These are phyloP conservation scores for Chytridiales sp. DNA, from an alignment of 371 early-diverging fungal species.

Conservation along the genomic window DNA sequence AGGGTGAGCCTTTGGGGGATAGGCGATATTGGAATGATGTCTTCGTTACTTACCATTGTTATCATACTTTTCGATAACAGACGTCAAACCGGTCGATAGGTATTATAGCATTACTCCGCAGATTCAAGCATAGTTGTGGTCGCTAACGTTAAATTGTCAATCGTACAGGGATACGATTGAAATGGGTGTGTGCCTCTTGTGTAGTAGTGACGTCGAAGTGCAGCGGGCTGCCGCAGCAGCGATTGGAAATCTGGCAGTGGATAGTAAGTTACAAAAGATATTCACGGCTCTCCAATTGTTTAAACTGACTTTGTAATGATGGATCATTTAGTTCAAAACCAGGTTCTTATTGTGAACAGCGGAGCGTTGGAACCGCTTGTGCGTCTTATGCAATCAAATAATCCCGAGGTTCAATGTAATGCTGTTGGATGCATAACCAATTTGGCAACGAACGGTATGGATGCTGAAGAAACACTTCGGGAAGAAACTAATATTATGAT, in stretches of 20 bases:
- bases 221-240: constrained; percentile 88
- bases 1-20: constrained; percentile 45
- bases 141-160: no score
- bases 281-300: constrained; percentile 5
- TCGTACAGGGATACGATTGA: constrained; percentile 77
- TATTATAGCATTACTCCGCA: no score
- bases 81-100: no score
- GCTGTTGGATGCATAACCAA: constrained; percentile 97
- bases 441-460: constrained; percentile 79
- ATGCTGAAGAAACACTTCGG: no score
- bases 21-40: no score
- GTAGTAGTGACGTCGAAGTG: constrained; percentile 71
- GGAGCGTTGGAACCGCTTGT: constrained; percentile 88
- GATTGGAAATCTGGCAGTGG: constrained; percentile 85
- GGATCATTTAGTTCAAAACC: constrained; percentile 66
- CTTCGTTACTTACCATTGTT: no score
- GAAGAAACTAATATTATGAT: constrained; percentile 7
- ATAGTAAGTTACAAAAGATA: constrained; percentile 53
- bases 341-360: constrained; percentile 79
- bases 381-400: constrained; percentile 81
- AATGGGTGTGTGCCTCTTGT: no score
- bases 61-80: no score
- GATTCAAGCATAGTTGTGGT: no score
- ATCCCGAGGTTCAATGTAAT: constrained; percentile 90
- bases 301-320: background rate